Conservation (phyloP, 2,329 filamentous ascomycete genomes). For the Orbilia brochopaga region DNA sequence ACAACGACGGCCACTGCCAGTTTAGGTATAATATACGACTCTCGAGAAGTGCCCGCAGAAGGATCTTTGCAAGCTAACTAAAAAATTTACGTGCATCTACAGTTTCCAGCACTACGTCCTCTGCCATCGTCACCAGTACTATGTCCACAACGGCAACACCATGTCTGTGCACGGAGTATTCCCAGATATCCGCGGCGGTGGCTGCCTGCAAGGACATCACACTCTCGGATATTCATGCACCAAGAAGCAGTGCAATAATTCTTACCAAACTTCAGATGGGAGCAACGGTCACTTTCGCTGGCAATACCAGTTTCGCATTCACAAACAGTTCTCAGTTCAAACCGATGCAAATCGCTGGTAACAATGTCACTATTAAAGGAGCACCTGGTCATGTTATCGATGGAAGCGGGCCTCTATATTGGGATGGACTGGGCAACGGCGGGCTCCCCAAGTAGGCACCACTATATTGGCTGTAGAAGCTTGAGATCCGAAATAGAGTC, state of each 20-base stretch:
- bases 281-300: slow-evolving; percentile 59
- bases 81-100: background rate
- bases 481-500: background rate
- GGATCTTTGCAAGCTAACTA: too few species aligned
- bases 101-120: slow-evolving; percentile 19
- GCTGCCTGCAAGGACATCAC: slow-evolving; percentile 60
- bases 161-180: slow-evolving; percentile 54
- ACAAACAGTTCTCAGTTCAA: slow-evolving; percentile 58
- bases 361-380: slow-evolving; percentile 59
- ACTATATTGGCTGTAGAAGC: background rate
- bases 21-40: slow-evolving; percentile 2
- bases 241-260: slow-evolving; percentile 58
- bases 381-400: slow-evolving; percentile 57
- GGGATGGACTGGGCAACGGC: slow-evolving; percentile 63
- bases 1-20: slow-evolving; percentile 24
- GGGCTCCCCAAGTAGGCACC: slow-evolving; percentile 54
- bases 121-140: background rate
- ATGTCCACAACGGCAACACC: slow-evolving; percentile 10
- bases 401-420: slow-evolving; percentile 59
- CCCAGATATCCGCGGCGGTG: slow-evolving; percentile 57
- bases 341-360: slow-evolving; percentile 58
- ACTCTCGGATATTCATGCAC: slow-evolving; percentile 59
- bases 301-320: slow-evolving; percentile 59
- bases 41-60: too few species aligned
- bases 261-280: slow-evolving; percentile 59